phyloP scores from a whole-genome alignment of 2,329 filamentous ascomycete genomes.

The Aschersonia sp. region DNA sequence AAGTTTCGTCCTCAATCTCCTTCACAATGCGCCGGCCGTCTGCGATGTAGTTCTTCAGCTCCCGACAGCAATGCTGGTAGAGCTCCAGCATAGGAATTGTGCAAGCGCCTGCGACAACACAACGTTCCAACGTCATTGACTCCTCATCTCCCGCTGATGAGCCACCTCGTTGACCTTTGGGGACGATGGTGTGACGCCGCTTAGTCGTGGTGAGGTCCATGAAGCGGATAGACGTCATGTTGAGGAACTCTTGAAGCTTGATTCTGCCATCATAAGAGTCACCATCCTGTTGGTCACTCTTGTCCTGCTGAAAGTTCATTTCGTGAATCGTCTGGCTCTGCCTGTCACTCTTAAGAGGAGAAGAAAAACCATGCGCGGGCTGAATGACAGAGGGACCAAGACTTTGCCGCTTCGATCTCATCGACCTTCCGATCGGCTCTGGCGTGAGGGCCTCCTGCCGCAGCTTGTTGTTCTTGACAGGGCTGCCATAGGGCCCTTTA shows the following conservation, averaged over 20 bases:
- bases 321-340: slow-evolving; percentile 33
- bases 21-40: slow-evolving; percentile 82
- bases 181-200: slow-evolving; percentile 66
- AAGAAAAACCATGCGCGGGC: slow-evolving; percentile 25
- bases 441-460: slow-evolving; percentile 54
- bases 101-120: slow-evolving; percentile 78
- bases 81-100: slow-evolving; percentile 86
- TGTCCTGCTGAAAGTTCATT: slow-evolving; percentile 27
- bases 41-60: slow-evolving; percentile 92
- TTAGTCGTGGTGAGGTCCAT: slow-evolving; percentile 98
- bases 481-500: slow-evolving; percentile 57
- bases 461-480: slow-evolving; percentile 60
- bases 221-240: slow-evolving; percentile 92
- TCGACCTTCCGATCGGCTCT: slow-evolving; percentile 47
- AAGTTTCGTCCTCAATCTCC: slow-evolving; percentile 79
- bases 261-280: slow-evolving; percentile 48
- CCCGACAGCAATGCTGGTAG: slow-evolving; percentile 89
- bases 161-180: slow-evolving; percentile 29
- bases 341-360: slow-evolving; percentile 27
- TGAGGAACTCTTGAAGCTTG: slow-evolving; percentile 81
- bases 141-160: slow-evolving; percentile 27
- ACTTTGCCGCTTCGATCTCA: slow-evolving; percentile 32
- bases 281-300: slow-evolving; percentile 23
- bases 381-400: slow-evolving; percentile 27
- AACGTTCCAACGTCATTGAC: slow-evolving; percentile 52